Base-by-base conservation (phyloP, 257 asterid species). In the Paraleonurus japonicus region DNA sequence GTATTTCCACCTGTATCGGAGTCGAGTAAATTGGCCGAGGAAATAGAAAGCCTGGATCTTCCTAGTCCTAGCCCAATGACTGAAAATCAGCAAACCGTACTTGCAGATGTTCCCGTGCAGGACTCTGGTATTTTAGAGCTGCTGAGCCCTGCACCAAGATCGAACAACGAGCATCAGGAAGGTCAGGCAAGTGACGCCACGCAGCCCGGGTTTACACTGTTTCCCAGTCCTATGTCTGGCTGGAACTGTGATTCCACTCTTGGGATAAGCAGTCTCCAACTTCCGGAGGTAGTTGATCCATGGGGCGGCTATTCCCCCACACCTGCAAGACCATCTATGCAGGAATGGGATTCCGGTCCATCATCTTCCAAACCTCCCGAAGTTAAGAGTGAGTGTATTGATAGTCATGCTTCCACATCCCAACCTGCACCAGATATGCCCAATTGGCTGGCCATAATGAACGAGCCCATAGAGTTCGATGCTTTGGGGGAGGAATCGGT, bases 401-500 rank as follows among this genome's bases (percentile, higher is more conserved):
- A 77, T 53, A 70, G 65, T 43, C 73, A 76, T 71, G 71, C 82
- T 69, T 78, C 88, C 35, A 72, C 85, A 27, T 67, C 83, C 50
- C 84, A 71, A 33, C 83, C 78, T 24, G 47, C 70, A 39, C 75
- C 93, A 15, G 76, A 68, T n/a, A n/a, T n/a, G n/a, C n/a, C n/a
- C n/a, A n/a, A n/a, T 55, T 88, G 96, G 95, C 87, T 82, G 61
- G 55, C 83, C 17, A 75, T 74, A 33, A 69, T 85, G 65, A 70
- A 75, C 20, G 95, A 78, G 79, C 87, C 89, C 5, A 88, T 90
- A 45, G 96, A 86, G 77, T 83, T 90, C 20, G 88, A 78, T 43
- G 87, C 90, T 55, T 68, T 90, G 73, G 96, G 87, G 30, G 96
- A 90, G 82, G 95, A 90, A 35, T 86, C 91, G 0, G 89, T 90